Conservation (phyloP, 139 green algal genomes). For the Auxenochlorella pyrenoidosa region DNA sequence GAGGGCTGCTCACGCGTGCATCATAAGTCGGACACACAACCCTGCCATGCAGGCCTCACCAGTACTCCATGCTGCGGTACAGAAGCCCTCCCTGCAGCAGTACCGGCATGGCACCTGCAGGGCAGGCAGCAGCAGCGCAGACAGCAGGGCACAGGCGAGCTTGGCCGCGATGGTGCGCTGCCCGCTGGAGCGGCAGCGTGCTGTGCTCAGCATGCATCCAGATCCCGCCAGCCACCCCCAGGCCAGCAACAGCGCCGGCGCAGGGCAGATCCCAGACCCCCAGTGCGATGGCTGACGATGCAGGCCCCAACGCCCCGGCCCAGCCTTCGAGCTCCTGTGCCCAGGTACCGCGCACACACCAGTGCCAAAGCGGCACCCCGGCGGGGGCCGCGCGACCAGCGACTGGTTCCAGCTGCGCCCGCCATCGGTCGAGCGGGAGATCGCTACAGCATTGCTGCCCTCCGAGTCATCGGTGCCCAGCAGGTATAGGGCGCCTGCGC, state of each 20-base stretch:
- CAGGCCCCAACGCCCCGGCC: too few species aligned
- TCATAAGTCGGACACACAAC: too few species aligned
- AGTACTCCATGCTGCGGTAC: constrained; percentile 33
- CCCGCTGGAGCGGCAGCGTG: background rate
- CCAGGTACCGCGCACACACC: too few species aligned
- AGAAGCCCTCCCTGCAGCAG: constrained; percentile 3
- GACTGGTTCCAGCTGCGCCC: constrained; percentile 24
- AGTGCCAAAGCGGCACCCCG: constrained; percentile 14
- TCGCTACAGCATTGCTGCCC: background rate
- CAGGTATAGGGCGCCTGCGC: constrained; percentile 1
- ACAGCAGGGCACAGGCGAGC: background rate
- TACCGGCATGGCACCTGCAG: constrained; percentile 32
- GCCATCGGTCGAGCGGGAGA: constrained; percentile 7
- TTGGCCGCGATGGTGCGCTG: background rate
- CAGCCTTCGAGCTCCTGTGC: too few species aligned
- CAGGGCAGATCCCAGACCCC: too few species aligned
- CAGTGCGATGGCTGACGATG: too few species aligned
- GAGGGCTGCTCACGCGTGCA: too few species aligned
- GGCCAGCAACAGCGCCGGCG: too few species aligned
- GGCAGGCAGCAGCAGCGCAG: too few species aligned
- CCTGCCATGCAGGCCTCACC: constrained; percentile 18
- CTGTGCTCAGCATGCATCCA: too few species aligned
- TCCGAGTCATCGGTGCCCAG: constrained; percentile 9
- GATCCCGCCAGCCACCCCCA: too few species aligned
- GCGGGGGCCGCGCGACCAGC: background rate